Evolutionary conservation across 306 rosid genomes (phyloP).

Genomic region (Crotalaria pallida): DNA sequence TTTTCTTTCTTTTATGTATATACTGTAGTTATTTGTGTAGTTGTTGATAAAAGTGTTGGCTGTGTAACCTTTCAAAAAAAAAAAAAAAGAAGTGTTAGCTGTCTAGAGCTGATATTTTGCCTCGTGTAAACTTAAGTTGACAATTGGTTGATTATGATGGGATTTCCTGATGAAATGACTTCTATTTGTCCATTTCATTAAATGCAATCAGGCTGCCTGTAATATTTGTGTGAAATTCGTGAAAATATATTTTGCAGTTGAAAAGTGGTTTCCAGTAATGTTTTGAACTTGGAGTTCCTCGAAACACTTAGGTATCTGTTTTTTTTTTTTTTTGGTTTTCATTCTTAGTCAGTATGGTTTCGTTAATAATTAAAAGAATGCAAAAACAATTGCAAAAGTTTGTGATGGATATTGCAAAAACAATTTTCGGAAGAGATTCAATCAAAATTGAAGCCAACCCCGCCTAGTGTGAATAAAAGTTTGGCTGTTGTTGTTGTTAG

Average conservation of each 20-base stretch:
- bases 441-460: neutral
- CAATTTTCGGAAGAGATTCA: too few relatives aligned
- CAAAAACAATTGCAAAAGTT: too few relatives aligned
- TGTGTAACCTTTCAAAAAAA: too few relatives aligned
- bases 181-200: conserved; percentile 8
- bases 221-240: neutral
- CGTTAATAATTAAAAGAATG: neutral
- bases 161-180: neutral
- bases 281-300: conserved; percentile 6
- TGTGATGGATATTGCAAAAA: too few relatives aligned
- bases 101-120: neutral
- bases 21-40: neutral
- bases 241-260: neutral
- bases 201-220: neutral
- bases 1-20: neutral
- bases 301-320: neutral
- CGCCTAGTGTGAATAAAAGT: too few relatives aligned
- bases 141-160: neutral
- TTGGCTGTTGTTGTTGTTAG: too few relatives aligned
- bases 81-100: neutral
- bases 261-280: neutral
- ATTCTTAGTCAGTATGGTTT: neutral
- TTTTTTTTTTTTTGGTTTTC: neutral
- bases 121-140: neutral
- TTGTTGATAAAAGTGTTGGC: neutral